Evolutionary conservation across 2,329 filamentous ascomycete genomes (phyloP).

Genomic region (Neofusicoccum laricinum): DNA sequence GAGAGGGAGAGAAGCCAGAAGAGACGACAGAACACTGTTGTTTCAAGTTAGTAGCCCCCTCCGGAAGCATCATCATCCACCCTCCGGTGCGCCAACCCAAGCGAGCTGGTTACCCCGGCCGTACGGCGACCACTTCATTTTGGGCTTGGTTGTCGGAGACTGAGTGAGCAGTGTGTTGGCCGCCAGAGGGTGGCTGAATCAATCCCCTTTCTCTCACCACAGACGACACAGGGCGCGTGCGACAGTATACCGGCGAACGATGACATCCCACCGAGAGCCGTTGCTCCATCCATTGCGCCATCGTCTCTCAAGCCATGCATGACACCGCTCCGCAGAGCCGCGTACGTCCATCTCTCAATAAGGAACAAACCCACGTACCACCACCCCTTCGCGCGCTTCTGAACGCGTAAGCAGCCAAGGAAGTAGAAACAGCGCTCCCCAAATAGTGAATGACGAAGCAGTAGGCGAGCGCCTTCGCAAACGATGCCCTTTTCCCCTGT

Average conservation of each 20-base stretch:
- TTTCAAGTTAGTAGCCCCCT: background rate
- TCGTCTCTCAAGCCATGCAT: background rate
- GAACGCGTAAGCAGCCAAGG: background rate
- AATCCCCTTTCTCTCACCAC: too few relatives aligned
- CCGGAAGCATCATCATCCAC: background rate
- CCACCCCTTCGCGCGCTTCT: background rate
- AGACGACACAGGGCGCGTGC: too few relatives aligned
- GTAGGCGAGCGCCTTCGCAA: background rate
- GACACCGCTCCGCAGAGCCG: background rate
- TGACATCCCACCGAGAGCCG: background rate
- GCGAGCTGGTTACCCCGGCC: background rate
- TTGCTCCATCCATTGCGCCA: background rate
- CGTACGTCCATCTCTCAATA: background rate
- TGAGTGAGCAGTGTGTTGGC: too few relatives aligned
- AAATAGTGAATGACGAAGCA: background rate
- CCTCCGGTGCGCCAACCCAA: background rate
- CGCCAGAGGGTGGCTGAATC: too few relatives aligned
- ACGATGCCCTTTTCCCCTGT: background rate
- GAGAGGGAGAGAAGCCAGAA: background rate
- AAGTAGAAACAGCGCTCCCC: background rate
- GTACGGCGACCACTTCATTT: background rate
- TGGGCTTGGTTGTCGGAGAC: too few relatives aligned
- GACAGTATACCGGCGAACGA: background rate
- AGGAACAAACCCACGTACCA: background rate
- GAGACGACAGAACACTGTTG: background rate